Base-by-base conservation (phyloP, 441 rosid genomes). In the Hura crepitans region DNA sequence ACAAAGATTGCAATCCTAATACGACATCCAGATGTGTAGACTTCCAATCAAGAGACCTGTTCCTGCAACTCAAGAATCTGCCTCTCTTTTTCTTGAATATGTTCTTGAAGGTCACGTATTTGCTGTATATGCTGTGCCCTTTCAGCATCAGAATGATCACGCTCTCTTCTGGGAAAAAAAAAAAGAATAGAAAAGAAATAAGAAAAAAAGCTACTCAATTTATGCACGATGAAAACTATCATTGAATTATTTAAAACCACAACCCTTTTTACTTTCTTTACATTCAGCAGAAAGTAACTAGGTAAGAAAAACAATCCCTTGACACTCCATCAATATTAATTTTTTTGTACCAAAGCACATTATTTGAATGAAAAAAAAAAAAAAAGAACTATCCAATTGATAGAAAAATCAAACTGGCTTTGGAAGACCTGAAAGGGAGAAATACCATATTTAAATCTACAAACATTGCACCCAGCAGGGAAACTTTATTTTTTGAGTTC, bases 61-160 rank as follows among this genome's bases (percentile, higher is more conserved):
- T 95, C 99, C 84, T 89, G 96, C 86, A 90, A 73, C 71, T 95
- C 98, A 61, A 81, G 78, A 75, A 81, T 81, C 75, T 89, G 98
- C 56, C 96, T 85, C 74, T 92, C 98, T 81, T 91, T 92, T 68
- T 95, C 98, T 83, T 92, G 98, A 74, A 88, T 72, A 79, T 82
- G 96, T 71, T 95, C 97, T 79, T 89, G 97, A 72, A 92, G 85
- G 59, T 95, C 98, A 58, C 78, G 87, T 56, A 95, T 78, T 80
- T 95, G 86, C 62, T 92, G 90, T 64, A 88, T 75, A 66, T 85
- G 95, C 47, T 95, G 99, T 50, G 85, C 81, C 81, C 93, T 88
- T 83, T 95, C 99, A 76, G 95, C 96, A 75, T 92, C 99, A 71
- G 96, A 87, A 78, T 90, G 96, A 83, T 95, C 98, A 81, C 90